These are phyloP conservation scores for Mortierella sp. DNA, from an alignment of 371 early-diverging fungal species.

Conservation along the genomic window DNA sequence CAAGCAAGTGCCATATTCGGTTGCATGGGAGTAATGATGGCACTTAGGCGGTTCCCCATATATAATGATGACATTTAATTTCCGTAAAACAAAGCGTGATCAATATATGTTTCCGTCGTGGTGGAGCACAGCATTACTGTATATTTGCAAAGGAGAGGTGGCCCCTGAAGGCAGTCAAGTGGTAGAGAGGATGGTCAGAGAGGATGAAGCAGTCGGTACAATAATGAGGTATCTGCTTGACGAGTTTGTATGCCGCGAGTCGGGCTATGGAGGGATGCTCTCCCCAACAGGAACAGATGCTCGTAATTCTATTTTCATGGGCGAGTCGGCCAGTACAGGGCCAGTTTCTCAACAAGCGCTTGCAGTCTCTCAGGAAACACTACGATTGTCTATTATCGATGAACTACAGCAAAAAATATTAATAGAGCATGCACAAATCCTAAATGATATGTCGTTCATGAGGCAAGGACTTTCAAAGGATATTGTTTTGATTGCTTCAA, in stretches of 20 bases:
- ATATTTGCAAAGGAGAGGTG: constrained; percentile 6
- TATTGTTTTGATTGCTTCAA: neutral
- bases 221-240: constrained; percentile 13
- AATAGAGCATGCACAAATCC: no score
- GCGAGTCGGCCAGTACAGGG: neutral
- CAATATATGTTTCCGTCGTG: constrained; percentile 32
- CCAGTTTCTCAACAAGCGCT: neutral
- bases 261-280: constrained; percentile 5
- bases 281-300: neutral
- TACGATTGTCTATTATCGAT: neutral
- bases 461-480: neutral
- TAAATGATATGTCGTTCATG: neutral
- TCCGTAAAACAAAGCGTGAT: no score
- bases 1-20: no score
- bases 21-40: no score
- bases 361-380: neutral
- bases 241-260: neutral
- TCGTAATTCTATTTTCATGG: neutral
- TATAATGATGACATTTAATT: neutral
- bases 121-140: constrained; percentile 25
- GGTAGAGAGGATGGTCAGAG: constrained; percentile 29
- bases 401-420: neutral
- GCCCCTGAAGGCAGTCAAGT: constrained; percentile 19
- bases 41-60: no score
- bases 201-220: neutral